These are phyloP conservation scores for Mychonastes homosphaera DNA, from an alignment of 139 green algal species.

Conservation along the genomic window DNA sequence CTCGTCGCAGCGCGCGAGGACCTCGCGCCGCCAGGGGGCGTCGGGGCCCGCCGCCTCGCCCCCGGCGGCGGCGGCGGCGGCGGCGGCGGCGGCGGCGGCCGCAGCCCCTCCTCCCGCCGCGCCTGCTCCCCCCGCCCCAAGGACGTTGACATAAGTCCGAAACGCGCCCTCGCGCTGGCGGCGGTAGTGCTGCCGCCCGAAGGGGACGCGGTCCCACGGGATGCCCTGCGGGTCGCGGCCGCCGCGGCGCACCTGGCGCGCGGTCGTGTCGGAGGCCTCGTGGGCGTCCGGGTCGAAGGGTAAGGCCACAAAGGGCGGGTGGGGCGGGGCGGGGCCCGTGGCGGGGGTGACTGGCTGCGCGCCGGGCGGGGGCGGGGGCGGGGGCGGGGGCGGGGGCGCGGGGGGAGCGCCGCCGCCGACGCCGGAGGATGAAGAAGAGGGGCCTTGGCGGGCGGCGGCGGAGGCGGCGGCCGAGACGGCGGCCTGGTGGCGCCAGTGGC, in stretches of 20 bases:
- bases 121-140: background rate
- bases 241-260: constrained; percentile 9
- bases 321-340: too few species aligned
- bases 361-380: too few species aligned
- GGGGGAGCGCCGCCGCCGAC: too few species aligned
- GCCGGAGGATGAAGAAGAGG: too few species aligned
- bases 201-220: constrained; percentile 72
- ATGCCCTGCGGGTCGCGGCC: constrained; percentile 53
- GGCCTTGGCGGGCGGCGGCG: too few species aligned
- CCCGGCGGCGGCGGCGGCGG: background rate
- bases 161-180: constrained; percentile 2
- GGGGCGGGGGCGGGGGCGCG: too few species aligned
- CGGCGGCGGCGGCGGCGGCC: background rate
- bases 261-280: constrained; percentile 22
- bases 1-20: too few species aligned
- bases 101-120: background rate
- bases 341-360: too few species aligned
- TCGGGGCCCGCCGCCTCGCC: constrained; percentile 34
- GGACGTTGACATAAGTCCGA: background rate
- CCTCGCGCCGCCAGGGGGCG: background rate
- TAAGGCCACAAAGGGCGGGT: too few species aligned
- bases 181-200: constrained; percentile 56
- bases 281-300: constrained; percentile 12
- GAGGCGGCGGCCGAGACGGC: too few species aligned
- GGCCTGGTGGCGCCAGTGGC: too few species aligned